Base-by-base conservation (phyloP, 805 yeast species). In the Lachancea sp. region DNA sequence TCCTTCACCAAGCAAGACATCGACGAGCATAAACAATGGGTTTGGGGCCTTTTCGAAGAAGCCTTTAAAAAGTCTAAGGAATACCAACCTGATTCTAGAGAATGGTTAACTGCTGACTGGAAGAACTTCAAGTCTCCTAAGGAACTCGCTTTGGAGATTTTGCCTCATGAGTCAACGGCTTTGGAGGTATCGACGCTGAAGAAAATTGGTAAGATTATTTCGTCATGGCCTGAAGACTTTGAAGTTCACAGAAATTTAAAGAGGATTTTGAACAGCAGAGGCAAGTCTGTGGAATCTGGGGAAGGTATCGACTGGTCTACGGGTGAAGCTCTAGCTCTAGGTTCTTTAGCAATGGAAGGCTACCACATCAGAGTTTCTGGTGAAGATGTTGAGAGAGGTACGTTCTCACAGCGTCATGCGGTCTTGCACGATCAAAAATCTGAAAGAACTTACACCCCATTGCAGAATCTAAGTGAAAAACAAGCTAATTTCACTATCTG, bases 371-470 rank as follows among this genome's bases (percentile, higher is more conserved):
- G 99, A 74, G 83, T 92, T 38, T 85, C 96, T 34, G 99, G 99
- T 65, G 97, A 92, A 74, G 99, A 92, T 77, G 97, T 92, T 51
- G 98, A 92, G 77, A 88, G 99, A 79, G 99, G 99, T 74, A 92
- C 99, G 29, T 90, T 92, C 77, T 92, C 98, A 41, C 99, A 92
- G 74, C 90, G 99, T 72, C 99, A 92, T 63, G 90, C 97, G 44
- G 97, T 92, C 35, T 74, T 92, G 65, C 98, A 92, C 65, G 98
- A 92, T 68, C 99, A 92, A 72, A 71, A 78, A 41, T 80, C 84
- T 36, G 97, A 89, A 68, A 69, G 70, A 35, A 79, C 85, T 21
- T 80, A 83, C 70, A 81, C 87, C 45, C 97, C 98, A 56, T 76
- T 92, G 64, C 77, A 83, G 67, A 74, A 84, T 61, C 70, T 90